phyloP scores from a whole-genome alignment of 331 rosid genomes.

The Dryas integrifolia region DNA sequence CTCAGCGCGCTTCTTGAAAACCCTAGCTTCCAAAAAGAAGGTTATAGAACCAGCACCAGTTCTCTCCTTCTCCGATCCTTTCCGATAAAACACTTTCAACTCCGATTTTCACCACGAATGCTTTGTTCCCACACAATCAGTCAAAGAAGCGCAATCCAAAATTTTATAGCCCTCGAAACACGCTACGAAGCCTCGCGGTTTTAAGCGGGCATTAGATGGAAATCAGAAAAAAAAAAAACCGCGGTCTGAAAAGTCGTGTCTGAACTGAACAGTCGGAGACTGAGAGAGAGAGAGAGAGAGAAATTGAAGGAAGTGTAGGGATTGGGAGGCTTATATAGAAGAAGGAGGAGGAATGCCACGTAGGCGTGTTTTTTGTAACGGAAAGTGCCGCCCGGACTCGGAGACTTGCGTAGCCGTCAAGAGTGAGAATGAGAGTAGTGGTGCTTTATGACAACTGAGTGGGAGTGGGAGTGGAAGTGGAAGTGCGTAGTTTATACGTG shows the following conservation, averaged over 20 bases:
- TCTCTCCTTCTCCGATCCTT: constrained; percentile 3
- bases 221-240: neutral
- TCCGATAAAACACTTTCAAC: neutral
- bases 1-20: constrained; percentile 4
- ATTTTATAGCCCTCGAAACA: neutral
- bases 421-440: neutral
- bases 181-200: neutral
- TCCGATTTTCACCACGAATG: neutral
- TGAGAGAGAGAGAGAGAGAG: neutral
- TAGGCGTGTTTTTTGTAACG: neutral
- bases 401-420: neutral
- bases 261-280: neutral
- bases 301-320: neutral
- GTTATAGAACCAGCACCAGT: neutral
- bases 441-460: no score
- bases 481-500: no score
- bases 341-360: constrained; percentile 9
- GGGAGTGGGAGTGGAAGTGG: no score
- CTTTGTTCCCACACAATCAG: no score
- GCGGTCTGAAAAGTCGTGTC: neutral
- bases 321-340: neutral
- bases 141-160: no score
- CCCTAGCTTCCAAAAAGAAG: constrained; percentile 14
- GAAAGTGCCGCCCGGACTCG: constrained; percentile 12
- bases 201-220: neutral